Evolutionary conservation across 805 yeast genomes (phyloP).

Genomic region (Yarrowia divulgata): DNA sequence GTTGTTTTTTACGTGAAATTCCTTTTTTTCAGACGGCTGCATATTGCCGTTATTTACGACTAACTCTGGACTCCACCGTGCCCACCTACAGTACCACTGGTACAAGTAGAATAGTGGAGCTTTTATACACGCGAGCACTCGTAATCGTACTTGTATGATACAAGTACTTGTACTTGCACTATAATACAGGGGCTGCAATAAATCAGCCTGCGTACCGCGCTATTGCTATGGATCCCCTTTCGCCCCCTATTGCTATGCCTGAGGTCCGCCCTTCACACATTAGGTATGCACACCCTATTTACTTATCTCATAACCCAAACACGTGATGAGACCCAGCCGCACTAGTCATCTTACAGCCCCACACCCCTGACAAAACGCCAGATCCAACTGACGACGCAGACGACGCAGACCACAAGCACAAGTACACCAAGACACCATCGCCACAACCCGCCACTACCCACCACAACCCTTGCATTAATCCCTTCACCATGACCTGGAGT

Average conservation of each 20-base stretch:
- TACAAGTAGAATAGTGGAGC: no score
- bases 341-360: constrained; percentile 21
- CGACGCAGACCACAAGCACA: background rate
- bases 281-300: constrained; percentile 5
- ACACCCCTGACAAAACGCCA: constrained; percentile 15
- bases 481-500: constrained; percentile 25
- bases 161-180: no score
- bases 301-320: constrained; percentile 20
- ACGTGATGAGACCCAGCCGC: constrained; percentile 21
- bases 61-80: background rate
- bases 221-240: no score
- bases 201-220: no score
- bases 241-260: background rate
- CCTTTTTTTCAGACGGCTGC: background rate
- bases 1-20: no score
- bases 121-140: no score
- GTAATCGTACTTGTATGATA: no score
- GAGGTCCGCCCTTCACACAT: no score
- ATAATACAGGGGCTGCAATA: no score
- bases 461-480: no score
- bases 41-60: constrained; percentile 1
- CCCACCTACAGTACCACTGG: no score
- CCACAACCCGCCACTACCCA: no score
- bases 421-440: background rate
- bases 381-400: background rate